Base-by-base conservation (phyloP, 345 rosid species). In the Alliaria petiolata region DNA sequence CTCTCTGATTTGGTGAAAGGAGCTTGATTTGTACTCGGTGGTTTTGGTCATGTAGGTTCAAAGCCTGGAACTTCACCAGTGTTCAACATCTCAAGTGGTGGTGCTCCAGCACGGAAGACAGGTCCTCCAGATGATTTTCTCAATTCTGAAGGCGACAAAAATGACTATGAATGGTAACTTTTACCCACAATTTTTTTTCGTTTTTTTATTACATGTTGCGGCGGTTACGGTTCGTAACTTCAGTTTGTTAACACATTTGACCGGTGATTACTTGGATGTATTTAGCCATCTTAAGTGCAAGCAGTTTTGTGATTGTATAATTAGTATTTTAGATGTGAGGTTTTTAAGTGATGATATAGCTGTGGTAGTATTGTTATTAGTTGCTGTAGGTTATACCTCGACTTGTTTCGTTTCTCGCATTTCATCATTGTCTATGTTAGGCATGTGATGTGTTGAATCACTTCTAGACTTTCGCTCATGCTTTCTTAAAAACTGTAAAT, bases 151-250 rank as follows among this genome's bases (percentile, higher is more conserved):
- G 79, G 79, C 65, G 99, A 95, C 75, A 95, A 92, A 69, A 92
- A 85, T 77, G 99, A 95, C 65, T 95, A 95, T 65, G 98, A 95
- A 78, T 95, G 99, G 99, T 95, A 85, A 62, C 13, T 42, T 66
- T 76, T 44, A 28, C 17, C 50, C 39, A 31, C 31, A 3, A 1
- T 25, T 8, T 25, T 28, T 9, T 51, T 5, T 35, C n/a, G n/a
- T n/a, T 22, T 22, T 22, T 22, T 22, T 22, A 22, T n/a, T 44
- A 46, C 44, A 4, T 62, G 33, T 25, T 35, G 45, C 1, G 4
- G 20, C 6, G 20, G 8, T 50, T 5, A 6, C 57, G 66, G 51
- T 14, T 45, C 13, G 13, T 34, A 10, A 8, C 3, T 10, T 36
- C 13, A 17, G 53, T 20, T 13, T 31, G 28, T 14, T 26, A 58